A percentile compares a stretch with the other conserved stretches of the same genome.
Conservation (phyloP, 371 early-diverging fungal genomes). For the Rhizopus microsporus region DNA sequence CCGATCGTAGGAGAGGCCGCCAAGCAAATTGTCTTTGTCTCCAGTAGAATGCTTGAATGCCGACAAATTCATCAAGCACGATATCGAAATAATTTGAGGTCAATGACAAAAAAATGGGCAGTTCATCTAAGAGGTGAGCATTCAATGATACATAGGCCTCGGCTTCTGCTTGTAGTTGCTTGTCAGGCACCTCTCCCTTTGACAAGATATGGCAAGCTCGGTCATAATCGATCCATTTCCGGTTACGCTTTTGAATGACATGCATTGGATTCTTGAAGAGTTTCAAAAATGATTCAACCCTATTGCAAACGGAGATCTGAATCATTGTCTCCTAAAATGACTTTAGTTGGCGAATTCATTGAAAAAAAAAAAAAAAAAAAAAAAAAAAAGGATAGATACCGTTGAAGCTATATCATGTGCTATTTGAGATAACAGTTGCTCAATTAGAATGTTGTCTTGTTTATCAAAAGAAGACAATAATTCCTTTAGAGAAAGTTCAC, state of each 20-base stretch:
- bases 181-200: constrained; percentile 65
- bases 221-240: constrained; percentile 79
- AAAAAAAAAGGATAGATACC: constrained; percentile 50
- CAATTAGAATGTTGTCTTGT: constrained; percentile 36
- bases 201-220: constrained; percentile 59
- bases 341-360: constrained; percentile 24
- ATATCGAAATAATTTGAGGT: constrained; percentile 66
- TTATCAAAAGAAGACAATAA: constrained; percentile 5
- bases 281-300: constrained; percentile 60
- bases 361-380: constrained; percentile 50
- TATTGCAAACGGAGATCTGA: constrained; percentile 49
- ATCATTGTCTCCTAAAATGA: constrained; percentile 49
- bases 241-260: constrained; percentile 76
- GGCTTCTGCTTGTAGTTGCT: constrained; percentile 69
- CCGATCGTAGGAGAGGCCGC: constrained; percentile 22
- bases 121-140: constrained; percentile 75
- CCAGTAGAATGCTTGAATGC: constrained; percentile 35
- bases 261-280: constrained; percentile 69
- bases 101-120: constrained; percentile 68
- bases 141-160: constrained; percentile 74
- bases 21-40: constrained; percentile 41
- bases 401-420: constrained; percentile 18
- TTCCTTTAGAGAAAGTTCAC: not conserved
- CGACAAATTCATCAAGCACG: constrained; percentile 58
- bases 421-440: not conserved